A percentile compares a stretch with the other conserved stretches of the same genome.
phyloP scores from a whole-genome alignment of 192 early-diverging fungal species.

The Chytriomyces sp. region DNA sequence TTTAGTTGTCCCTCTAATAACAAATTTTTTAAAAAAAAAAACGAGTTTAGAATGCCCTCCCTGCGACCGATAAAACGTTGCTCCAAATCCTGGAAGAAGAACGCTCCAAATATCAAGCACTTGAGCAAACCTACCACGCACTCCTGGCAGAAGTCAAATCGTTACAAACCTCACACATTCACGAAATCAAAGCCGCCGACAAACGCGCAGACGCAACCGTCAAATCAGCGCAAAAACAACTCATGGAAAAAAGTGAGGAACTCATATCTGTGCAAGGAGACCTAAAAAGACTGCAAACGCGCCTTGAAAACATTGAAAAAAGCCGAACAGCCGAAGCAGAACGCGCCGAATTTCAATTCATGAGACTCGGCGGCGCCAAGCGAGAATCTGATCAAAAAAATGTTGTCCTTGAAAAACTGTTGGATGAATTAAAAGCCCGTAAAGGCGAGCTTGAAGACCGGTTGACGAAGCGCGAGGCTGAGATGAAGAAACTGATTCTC shows the following conservation, averaged over 20 bases:
- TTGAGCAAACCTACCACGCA: conserved; percentile 58
- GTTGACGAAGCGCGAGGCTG: conserved; percentile 39
- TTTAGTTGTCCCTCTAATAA: background rate
- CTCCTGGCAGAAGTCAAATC: conserved; percentile 55
- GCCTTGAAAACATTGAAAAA: conserved; percentile 36
- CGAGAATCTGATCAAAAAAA: conserved; percentile 31
- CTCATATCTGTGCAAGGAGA: conserved; percentile 28
- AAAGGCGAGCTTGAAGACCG: conserved; percentile 46
- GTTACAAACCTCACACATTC: conserved; percentile 52
- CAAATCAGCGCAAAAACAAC: conserved; percentile 42
- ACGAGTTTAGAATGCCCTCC: conserved; percentile 32
- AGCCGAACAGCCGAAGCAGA: conserved; percentile 37
- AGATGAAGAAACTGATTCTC: conserved; percentile 44
- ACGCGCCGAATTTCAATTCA: conserved; percentile 39
- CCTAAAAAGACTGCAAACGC: conserved; percentile 38
- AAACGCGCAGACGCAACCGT: conserved; percentile 35
- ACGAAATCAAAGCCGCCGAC: conserved; percentile 52
- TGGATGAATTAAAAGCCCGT: conserved; percentile 39
- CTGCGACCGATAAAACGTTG: conserved; percentile 51
- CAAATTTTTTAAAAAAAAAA: conserved; percentile 18
- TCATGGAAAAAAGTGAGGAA: conserved; percentile 51
- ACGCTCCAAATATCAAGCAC: conserved; percentile 43
- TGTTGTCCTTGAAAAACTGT: conserved; percentile 31
- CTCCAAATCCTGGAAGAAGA: conserved; percentile 57
- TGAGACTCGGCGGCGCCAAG: conserved; percentile 21